Evolutionary conservation across 495 filamentous ascomycete species (phyloP).

Genomic region (Neurospora sp.): DNA sequence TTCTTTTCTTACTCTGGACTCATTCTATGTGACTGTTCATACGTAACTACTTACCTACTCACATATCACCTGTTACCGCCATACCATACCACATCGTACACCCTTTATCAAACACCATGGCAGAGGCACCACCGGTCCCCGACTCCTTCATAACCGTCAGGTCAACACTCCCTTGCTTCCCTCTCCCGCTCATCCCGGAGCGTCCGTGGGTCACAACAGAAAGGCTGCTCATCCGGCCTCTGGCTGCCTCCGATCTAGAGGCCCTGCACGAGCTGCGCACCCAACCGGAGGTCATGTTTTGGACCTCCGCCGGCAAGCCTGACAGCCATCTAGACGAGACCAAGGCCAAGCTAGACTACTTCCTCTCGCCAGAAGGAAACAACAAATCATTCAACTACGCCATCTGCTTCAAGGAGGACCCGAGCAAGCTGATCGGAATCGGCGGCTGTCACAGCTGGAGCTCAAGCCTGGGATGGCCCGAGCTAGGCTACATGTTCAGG

Average conservation of each 20-base stretch:
- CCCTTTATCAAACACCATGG: background rate
- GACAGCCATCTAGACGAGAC: constrained; percentile 30
- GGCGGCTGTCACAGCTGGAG: constrained; percentile 22
- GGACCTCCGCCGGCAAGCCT: constrained; percentile 24
- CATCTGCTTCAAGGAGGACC: constrained; percentile 23
- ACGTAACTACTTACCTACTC: background rate
- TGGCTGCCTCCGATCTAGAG: constrained; percentile 26
- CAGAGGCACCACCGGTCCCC: background rate
- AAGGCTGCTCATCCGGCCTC: constrained; percentile 35
- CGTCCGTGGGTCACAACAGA: constrained; percentile 27
- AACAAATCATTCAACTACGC: constrained; percentile 30
- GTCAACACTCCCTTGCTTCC: constrained; percentile 25
- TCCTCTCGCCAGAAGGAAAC: constrained; percentile 17
- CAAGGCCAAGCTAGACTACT: constrained; percentile 16
- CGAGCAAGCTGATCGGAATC: constrained; percentile 30
- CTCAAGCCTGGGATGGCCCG: constrained; percentile 31
- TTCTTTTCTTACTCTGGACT: background rate
- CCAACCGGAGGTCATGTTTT: constrained; percentile 43
- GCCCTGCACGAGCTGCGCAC: constrained; percentile 31
- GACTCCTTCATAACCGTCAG: constrained; percentile 18
- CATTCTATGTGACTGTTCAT: background rate
- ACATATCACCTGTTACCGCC: background rate
- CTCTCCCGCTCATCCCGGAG: constrained; percentile 17
- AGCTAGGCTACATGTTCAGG: constrained; percentile 39
- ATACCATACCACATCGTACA: background rate